Evolutionary conservation across 805 yeast species (phyloP), one percentile per base, ranked within the genome.

Genomic region (Wickerhamomyces chaumierensis): DNA sequence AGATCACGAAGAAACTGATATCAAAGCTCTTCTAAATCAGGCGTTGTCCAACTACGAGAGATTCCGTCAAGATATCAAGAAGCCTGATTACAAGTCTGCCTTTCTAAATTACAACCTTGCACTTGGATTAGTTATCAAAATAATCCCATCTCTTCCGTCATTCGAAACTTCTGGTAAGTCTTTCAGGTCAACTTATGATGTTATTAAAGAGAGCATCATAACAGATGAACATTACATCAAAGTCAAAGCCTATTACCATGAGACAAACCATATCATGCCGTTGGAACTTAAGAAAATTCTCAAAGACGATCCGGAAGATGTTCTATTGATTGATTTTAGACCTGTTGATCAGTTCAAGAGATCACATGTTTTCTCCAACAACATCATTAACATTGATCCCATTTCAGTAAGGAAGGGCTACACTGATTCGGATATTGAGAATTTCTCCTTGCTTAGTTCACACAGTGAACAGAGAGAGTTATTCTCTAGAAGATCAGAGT

Each of bases 361-460:
- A 33, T 71, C 73, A 36, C 96, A 86, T 56, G 75, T 88, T 18
- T 62, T 69, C 12, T 61, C 74, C 19, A 58, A 62, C 3, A 73
- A 81, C 39, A 56, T 81, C 8, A 68, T 84, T 11, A 83, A 88
- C 52, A 69, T 88, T 16, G 95, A 85, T 38, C 96, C 96, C 0
- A 65, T 70, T 16, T 66, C 75, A 1, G 61, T 78, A 16, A 58
- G 75, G 38, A 55, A 58, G 1, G 60, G 62, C 9, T 72, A 73
- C 51, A 64, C 72, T 0, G 84, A 82, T 48, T 58, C 55, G n/a
- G 90, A 81, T 39, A 59, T 88, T n/a, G 83, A 81, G 47, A 68
- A 65, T 33, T 60, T 72, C 35, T 68, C 90, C 11, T 60, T 77
- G 41, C 55, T 74, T 14, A 66, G 72, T 3, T 65, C 82, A 14